A percentile compares a stretch with the other conserved stretches of the same genome.
Evolutionary conservation across 2,329 filamentous ascomycete species (phyloP).

Genomic region (Colletotrichum neosansevieriae): DNA sequence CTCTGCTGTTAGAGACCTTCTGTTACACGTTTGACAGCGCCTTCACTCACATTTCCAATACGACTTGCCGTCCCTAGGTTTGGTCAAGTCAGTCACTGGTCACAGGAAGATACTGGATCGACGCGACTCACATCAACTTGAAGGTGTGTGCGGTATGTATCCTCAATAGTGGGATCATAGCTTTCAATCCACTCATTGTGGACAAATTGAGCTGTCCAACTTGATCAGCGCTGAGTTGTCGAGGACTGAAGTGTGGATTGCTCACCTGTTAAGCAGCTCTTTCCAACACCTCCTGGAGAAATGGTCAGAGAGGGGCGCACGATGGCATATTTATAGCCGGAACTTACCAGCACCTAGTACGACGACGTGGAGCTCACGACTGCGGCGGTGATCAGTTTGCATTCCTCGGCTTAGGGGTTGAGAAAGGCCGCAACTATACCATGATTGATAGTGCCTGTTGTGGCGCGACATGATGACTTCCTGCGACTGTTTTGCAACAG

Average conservation of each 20-base stretch:
- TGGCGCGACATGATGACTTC: constrained; percentile 38
- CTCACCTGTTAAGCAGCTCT: constrained; percentile 90
- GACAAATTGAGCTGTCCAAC: constrained; percentile 83
- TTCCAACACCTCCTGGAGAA: constrained; percentile 78
- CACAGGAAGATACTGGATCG: neutral
- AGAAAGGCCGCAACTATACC: constrained; percentile 21
- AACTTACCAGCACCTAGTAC: constrained; percentile 81
- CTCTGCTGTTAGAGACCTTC: constrained; percentile 44
- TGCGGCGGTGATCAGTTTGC: constrained; percentile 47
- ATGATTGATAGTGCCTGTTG: constrained; percentile 41
- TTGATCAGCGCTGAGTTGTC: constrained; percentile 8
- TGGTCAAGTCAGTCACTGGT: constrained; percentile 48
- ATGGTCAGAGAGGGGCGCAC: constrained; percentile 41
- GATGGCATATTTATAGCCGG: constrained; percentile 25
- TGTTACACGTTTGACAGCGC: neutral
- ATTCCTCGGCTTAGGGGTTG: neutral
- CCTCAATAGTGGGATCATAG: constrained; percentile 84
- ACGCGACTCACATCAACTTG: constrained; percentile 81
- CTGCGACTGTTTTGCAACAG: neutral
- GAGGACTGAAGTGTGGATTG: neutral
- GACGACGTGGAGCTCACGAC: constrained; percentile 85
- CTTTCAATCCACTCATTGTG: constrained; percentile 95
- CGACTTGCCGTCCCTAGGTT: constrained; percentile 82
- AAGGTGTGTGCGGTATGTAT: constrained; percentile 80
- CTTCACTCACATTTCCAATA: constrained; percentile 82